Conservation (phyloP, 2,329 filamentous ascomycete species). For the Colletotrichum tropicicola region DNA sequence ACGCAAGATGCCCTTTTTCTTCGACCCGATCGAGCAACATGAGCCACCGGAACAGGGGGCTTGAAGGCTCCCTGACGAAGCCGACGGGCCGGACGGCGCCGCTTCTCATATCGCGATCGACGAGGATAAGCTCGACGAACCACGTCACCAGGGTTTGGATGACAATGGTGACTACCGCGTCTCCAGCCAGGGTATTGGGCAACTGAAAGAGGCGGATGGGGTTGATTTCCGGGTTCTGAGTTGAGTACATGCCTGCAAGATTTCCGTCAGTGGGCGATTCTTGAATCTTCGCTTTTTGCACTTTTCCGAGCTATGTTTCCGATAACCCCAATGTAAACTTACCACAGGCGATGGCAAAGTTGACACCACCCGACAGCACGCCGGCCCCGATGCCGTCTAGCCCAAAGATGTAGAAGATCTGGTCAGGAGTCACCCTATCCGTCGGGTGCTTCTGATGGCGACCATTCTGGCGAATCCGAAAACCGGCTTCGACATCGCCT, state of each 20-base stretch:
- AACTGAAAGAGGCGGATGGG: conserved; percentile 58
- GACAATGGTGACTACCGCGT: conserved; percentile 60
- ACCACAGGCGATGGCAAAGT: conserved; percentile 63
- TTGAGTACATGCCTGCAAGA: conserved; percentile 56
- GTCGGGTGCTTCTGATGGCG: conserved; percentile 42
- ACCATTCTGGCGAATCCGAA: neutral
- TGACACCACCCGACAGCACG: conserved; percentile 58
- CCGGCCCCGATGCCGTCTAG: conserved; percentile 57
- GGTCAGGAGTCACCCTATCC: conserved; percentile 48
- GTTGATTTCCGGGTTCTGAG: conserved; percentile 42
- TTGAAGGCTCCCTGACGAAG: conserved; percentile 47
- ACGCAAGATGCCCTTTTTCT: too few relatives aligned
- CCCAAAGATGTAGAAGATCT: conserved; percentile 58
- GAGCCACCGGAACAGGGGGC: conserved; percentile 50
- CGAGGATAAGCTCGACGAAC: conserved; percentile 57
- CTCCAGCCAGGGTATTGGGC: conserved; percentile 60
- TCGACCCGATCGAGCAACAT: conserved; percentile 45
- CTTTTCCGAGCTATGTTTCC: neutral
- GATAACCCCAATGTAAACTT: conserved; percentile 22
- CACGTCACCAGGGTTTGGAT: conserved; percentile 61
- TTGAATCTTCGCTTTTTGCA: neutral
- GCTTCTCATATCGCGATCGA: conserved; percentile 54
- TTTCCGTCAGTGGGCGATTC: neutral
- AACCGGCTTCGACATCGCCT: neutral
- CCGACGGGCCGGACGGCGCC: conserved; percentile 57